Evolutionary conservation across 176 grass and related monocot species (phyloP), one percentile per base, ranked within the genome.

Genomic region (Cymbopogon citratus): DNA sequence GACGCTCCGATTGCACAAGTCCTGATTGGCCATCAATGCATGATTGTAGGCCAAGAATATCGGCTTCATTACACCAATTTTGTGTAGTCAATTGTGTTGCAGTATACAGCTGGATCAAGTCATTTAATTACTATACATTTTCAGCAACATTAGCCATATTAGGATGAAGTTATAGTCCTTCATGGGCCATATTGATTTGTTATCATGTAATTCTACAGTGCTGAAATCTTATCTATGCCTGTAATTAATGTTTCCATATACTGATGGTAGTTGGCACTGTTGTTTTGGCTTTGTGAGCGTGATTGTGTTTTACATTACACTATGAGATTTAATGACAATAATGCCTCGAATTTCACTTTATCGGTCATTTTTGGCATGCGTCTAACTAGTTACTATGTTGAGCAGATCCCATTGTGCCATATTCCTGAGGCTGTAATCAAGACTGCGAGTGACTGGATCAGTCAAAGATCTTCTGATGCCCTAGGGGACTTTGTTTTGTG

Each of bases 401-500:
- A 73, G 62, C 87, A 99, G 97, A 75, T 90, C 26, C 97, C 97
- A 6, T 19, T 99, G 77, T 88, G 70, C 83, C 66, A 99, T 80
- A 87, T 99, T 66, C 87, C 93, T 41, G 97, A 96, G 56, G 72
- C 89, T 73, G 89, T 99, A 80, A 85, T 86, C 85, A 99, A 95
- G 81, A 90, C 61, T 5, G 76, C 97, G 5, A 81, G 80, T 76
- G 87, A 99, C 45, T 99, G 93, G 93, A 87, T 99, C 48, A 87
- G 27, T 54, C 83, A 91, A 57, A 99, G 87, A 80, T 91, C 92
- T 62, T 68, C 77, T 23, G 97, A 99, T 51, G 85, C 89, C 28
- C 57, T 99, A 63, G 87, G 80, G 69, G 91, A 96, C 31, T 99
- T 99, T 84, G 69, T 96, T 69, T 71, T 96, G 74, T 99, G 97